These are phyloP conservation scores for Cucurbita argyrosperma DNA, from an alignment of 306 rosid genomes.

Conservation along the genomic window DNA sequence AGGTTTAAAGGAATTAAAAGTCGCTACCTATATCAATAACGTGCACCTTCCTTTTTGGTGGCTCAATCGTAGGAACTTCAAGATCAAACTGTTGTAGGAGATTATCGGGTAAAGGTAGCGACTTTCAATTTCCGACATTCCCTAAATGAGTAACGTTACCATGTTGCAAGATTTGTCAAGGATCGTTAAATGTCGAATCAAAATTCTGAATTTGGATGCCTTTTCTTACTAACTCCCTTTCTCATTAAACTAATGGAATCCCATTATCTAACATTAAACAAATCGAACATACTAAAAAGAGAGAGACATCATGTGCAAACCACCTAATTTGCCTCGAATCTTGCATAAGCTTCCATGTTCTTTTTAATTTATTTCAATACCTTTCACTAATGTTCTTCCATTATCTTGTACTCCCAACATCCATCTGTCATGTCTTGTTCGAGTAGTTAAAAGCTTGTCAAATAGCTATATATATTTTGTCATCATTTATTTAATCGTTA, in stretches of 20 bases:
- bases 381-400: not conserved
- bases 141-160: too few relatives aligned
- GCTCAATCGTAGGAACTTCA: too few relatives aligned
- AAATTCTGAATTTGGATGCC: not conserved
- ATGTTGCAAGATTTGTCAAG: too few relatives aligned
- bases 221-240: not conserved
- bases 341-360: not conserved
- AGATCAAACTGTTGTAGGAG: too few relatives aligned
- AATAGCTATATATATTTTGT: not conserved
- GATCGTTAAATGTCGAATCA: too few relatives aligned
- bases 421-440: not conserved
- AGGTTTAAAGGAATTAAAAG: too few relatives aligned
- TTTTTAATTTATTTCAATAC: not conserved
- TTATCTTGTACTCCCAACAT: not conserved
- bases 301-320: not conserved
- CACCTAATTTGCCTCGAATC: not conserved
- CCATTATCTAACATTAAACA: not conserved
- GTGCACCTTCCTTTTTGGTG: too few relatives aligned
- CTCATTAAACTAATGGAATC: conserved; percentile 1
- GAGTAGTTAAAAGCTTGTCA: not conserved
- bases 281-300: not conserved
- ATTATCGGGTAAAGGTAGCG: too few relatives aligned
- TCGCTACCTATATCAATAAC: too few relatives aligned
- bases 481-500: not conserved
- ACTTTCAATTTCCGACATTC: too few relatives aligned